Evolutionary conservation across 768 basidiomycete genomes (phyloP).

Genomic region (Piloderma croceum): DNA sequence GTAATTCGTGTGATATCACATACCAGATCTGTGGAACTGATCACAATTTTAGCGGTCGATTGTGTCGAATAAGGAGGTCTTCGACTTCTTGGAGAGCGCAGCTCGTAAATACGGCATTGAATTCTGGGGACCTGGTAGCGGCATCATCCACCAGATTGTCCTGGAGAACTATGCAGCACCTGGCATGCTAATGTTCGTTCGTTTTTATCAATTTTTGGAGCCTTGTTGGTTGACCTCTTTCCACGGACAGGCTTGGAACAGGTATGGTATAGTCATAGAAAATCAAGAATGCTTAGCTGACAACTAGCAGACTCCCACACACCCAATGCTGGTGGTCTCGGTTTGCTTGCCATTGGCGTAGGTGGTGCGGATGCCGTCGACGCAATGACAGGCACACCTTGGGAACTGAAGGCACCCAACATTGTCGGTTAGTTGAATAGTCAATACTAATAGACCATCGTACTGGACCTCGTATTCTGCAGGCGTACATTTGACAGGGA

Average conservation of each 20-base stretch:
- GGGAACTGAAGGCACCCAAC: constrained; percentile 92
- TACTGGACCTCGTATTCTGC: background rate
- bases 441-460: background rate
- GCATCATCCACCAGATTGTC: constrained; percentile 97
- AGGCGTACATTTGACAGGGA: constrained; percentile 87
- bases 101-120: constrained; percentile 90
- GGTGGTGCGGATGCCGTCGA: constrained; percentile 98
- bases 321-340: constrained; percentile 95
- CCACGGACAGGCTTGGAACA: constrained; percentile 68
- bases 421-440: constrained; percentile 54
- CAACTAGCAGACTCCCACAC: constrained; percentile 79
- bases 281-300: background rate
- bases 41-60: constrained; percentile 83
- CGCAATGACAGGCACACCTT: constrained; percentile 95
- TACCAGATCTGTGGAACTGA: too few species aligned
- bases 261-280: constrained; percentile 33
- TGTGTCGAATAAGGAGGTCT: constrained; percentile 89
- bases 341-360: constrained; percentile 96
- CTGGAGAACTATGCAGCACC: constrained; percentile 97
- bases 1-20: constrained; percentile 40
- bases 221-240: too few species aligned
- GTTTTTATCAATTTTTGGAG: constrained; percentile 1
- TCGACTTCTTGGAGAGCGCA: constrained; percentile 93
- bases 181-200: constrained; percentile 78
- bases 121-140: constrained; percentile 96